Conservation (phyloP, 345 rosid genomes). For the Ricinus communis region DNA sequence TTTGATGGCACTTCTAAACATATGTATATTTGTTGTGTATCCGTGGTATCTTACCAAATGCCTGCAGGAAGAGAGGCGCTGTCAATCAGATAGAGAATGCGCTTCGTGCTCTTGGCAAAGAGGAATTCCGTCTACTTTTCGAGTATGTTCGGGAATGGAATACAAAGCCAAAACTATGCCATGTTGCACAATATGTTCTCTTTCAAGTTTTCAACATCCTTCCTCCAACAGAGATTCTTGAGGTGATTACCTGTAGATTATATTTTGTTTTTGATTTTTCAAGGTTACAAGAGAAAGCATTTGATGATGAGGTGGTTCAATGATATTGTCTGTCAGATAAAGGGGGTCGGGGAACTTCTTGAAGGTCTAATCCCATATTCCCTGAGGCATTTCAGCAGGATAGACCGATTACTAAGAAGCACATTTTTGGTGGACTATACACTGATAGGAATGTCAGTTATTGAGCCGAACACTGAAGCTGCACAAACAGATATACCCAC, state of each 20-base stretch:
- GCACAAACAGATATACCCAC: slow-evolving; percentile 15
- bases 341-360: slow-evolving; percentile 76
- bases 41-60: slow-evolving; percentile 1
- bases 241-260: slow-evolving; percentile 46
- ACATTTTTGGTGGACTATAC: slow-evolving; percentile 86
- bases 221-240: slow-evolving; percentile 72
- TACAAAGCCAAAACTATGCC: slow-evolving; percentile 85
- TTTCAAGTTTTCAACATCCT: slow-evolving; percentile 64
- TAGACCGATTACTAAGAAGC: slow-evolving; percentile 87
- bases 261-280: neutral
- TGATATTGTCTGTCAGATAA: slow-evolving; percentile 45
- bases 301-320: slow-evolving; percentile 2
- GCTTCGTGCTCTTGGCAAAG: slow-evolving; percentile 60
- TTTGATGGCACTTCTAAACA: neutral
- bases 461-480: slow-evolving; percentile 51
- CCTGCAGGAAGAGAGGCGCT: slow-evolving; percentile 58
- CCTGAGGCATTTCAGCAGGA: slow-evolving; percentile 82
- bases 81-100: slow-evolving; percentile 57
- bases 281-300: neutral
- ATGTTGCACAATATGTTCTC: slow-evolving; percentile 79
- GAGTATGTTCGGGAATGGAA: slow-evolving; percentile 94
- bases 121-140: slow-evolving; percentile 65
- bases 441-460: slow-evolving; percentile 74
- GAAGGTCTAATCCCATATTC: slow-evolving; percentile 91
- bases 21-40: neutral